Evolutionary conservation across 495 filamentous ascomycete species (phyloP).

Genomic region (Annulohypoxylon maeteangense): DNA sequence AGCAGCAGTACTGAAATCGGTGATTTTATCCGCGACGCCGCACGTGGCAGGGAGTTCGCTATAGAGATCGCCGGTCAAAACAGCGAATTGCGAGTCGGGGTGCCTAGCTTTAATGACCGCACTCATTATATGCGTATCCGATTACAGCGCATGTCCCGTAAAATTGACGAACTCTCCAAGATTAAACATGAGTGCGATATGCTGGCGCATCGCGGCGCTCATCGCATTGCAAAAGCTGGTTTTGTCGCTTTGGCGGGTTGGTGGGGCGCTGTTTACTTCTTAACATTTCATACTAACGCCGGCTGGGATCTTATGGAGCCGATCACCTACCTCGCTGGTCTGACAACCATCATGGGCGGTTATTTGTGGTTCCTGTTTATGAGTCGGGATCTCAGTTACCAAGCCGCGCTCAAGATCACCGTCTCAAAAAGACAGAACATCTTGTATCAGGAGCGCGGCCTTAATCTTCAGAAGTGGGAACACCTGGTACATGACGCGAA

Average conservation of each 20-base stretch:
- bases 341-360: constrained; percentile 84
- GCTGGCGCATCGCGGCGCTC: constrained; percentile 77
- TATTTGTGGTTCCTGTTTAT: constrained; percentile 96
- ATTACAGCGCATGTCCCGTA: constrained; percentile 74
- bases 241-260: constrained; percentile 76
- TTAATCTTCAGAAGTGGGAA: constrained; percentile 83
- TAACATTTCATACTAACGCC: constrained; percentile 80
- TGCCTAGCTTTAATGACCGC: constrained; percentile 88
- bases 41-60: constrained; percentile 83
- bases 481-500: constrained; percentile 83
- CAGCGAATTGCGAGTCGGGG: constrained; percentile 76
- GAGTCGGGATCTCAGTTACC: constrained; percentile 88
- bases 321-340: constrained; percentile 85
- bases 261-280: constrained; percentile 82
- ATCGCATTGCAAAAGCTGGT: constrained; percentile 81
- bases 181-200: constrained; percentile 86
- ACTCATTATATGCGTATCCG: constrained; percentile 85
- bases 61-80: constrained; percentile 81
- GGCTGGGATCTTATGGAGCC: constrained; percentile 96
- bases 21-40: constrained; percentile 94
- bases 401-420: constrained; percentile 84
- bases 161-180: constrained; percentile 71
- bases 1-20: constrained; percentile 88
- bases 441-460: constrained; percentile 77
- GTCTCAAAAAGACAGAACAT: constrained; percentile 79